A percentile compares a stretch with the other conserved stretches of the same genome.
These are phyloP conservation scores for Zostera marina DNA, from an alignment of 116 monocot species.

Conservation along the genomic window DNA sequence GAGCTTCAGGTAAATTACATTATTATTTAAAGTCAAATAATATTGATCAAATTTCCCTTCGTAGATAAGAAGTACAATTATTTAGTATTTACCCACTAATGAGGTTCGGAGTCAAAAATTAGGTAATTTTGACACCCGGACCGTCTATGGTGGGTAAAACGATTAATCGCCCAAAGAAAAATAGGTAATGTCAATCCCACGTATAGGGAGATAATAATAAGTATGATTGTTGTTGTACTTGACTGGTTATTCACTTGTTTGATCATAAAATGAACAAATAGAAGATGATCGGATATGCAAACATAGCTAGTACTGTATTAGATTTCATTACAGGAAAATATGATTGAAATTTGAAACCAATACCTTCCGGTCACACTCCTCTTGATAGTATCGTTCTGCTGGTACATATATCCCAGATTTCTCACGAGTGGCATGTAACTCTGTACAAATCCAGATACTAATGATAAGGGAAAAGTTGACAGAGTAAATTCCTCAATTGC, in stretches of 20 bases:
- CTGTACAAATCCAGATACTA: constrained; percentile 12
- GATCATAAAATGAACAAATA: too few species aligned
- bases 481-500: too few species aligned
- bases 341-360: neutral
- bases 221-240: too few species aligned
- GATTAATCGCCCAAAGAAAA: too few species aligned
- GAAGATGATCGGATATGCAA: too few species aligned
- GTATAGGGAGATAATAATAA: too few species aligned
- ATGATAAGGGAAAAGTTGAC: neutral
- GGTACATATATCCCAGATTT: constrained; percentile 93
- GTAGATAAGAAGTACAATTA: neutral
- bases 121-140: too few species aligned
- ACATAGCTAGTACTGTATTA: neutral
- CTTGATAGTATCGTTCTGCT: constrained; percentile 83
- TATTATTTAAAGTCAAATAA: neutral
- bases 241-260: too few species aligned
- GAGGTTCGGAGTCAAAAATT: too few species aligned
- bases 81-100: too few species aligned
- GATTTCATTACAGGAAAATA: neutral
- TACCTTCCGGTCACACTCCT: constrained; percentile 93
- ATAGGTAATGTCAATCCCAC: too few species aligned
- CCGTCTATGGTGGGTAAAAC: too few species aligned
- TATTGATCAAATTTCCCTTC: neutral
- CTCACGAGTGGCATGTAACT: constrained; percentile 86
- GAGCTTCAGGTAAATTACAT: neutral